These are phyloP conservation scores for Exobasidium rhododendri DNA, from an alignment of 1,284 basidiomycete genomes.

Conservation along the genomic window DNA sequence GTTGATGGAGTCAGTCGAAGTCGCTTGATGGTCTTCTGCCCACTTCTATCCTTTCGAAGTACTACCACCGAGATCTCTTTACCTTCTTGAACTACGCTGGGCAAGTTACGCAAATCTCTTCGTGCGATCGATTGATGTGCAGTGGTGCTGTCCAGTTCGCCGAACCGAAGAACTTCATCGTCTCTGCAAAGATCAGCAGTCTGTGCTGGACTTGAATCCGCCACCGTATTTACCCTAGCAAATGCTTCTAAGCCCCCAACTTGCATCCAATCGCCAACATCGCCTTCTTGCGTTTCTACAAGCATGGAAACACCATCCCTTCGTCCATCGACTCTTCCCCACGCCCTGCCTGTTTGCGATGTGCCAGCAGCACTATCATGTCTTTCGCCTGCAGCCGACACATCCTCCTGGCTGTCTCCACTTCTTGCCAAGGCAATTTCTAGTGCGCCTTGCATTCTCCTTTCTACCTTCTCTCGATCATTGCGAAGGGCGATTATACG, in stretches of 20 bases:
- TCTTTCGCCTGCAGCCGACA: not conserved
- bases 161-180: slow-evolving; percentile 7
- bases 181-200: slow-evolving; percentile 1
- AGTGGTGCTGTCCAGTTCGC: not conserved
- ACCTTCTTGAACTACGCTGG: slow-evolving; percentile 9
- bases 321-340: not conserved
- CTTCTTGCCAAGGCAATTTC: slow-evolving; percentile 21
- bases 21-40: not conserved
- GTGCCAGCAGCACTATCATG: not conserved
- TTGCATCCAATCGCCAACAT: not conserved
- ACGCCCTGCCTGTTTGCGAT: not conserved
- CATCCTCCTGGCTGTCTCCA: not conserved
- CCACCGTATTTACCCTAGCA: slow-evolving; percentile 8
- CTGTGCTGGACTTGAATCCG: not conserved
- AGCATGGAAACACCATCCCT: not conserved
- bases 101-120: slow-evolving; percentile 5
- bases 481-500: slow-evolving; percentile 34
- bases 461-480: slow-evolving; percentile 28
- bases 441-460: slow-evolving; percentile 25
- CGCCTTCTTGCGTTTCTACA: not conserved
- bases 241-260: slow-evolving; percentile 2
- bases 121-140: not conserved
- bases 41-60: not conserved
- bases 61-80: slow-evolving; percentile 8
- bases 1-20: slow-evolving; percentile 2